Base-by-base conservation (phyloP, 371 early-diverging fungal genomes). In the Apophysomyces ossiformis region DNA sequence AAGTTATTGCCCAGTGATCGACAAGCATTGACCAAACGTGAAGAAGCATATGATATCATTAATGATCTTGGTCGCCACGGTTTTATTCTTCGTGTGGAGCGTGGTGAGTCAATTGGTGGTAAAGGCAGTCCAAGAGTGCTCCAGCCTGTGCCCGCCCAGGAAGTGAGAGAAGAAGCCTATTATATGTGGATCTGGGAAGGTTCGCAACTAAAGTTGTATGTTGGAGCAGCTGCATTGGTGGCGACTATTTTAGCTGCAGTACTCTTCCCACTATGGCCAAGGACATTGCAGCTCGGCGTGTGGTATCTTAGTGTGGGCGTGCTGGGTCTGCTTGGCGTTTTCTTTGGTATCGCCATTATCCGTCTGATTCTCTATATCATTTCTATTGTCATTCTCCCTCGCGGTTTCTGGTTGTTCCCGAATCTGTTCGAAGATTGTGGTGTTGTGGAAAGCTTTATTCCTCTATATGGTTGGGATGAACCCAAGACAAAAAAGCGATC, bases 371-470 rank as follows among this genome's bases (percentile, higher is more conserved):
- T 99, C 26, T 99, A 93, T 84, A 69, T 93, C 58, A 84, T 93
- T 21, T 89, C 95, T 57, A 86, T 91, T 59, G 80, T 92, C 11
- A 75, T 89, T 7, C 82, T 90, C 41, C 90, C 95, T 43, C 92
- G 93, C 62, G 96, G 97, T 44, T 89, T 99, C 69, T 99, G 99
- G 99, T 73, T 99, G n/a, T 99, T 99, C 86, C 99, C 99, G 43
- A 99, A 99, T 72, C 78, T 99, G 68, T 99, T 98, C 84, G 99
- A 93, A 58, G 99, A 99, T 73, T 95, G 94, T 64, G 99, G 99
- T 39, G 87, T 99, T 67, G 77, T 99, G 61, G 99, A 99, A 57
- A 94, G 95, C 69, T 99, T 99, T 77, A 90, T 95, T 69, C 99
- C 99, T 11, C 72, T 96, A 18, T 98, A 95, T 88, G 97, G 85